Evolutionary conservation across 495 filamentous ascomycete genomes (phyloP), one percentile per base, ranked within the genome.

Genomic region (Penicillium psychrofluorescens): DNA sequence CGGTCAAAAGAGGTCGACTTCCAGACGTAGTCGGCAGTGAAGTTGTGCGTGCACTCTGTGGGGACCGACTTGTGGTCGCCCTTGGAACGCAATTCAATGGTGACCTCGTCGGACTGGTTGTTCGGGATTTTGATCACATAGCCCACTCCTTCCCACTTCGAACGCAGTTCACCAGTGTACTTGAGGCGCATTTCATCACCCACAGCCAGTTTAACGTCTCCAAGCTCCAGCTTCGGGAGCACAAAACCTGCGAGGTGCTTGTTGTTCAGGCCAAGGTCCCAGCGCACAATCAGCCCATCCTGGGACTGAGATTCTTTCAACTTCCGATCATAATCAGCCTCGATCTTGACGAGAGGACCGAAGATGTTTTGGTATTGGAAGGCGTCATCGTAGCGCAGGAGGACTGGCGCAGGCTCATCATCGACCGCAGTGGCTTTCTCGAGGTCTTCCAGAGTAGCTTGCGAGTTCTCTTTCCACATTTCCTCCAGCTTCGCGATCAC

Each of bases 101-200:
- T 92, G 39, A 99, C 92, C 59, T 99, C 94, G 54, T 99, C 94
- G 11, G 90, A 95, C 69, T 95, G 89, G 63, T 97, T 97, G 74
- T 99, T 97, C 7, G 92, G 92, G 48, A 99, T 97, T 68, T 99
- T 99, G 67, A 97, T 90, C 41, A 99, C 92, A 64, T 99, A 99
- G 41, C 92, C 92, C 22, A 99, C 94, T 15, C 92, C 92, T 58
- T 99, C 92, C 92, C 92, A 99, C 47, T 90, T 83, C 29, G 89
- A 75, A 14, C 94, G 88, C 35, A 99, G 74, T 65, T 97, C 92
- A 48, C 92, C 92, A 43, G 84, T 92, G 68, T 99, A 99, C 51
- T 94, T 87, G 41, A 99, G 69, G 7, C 92, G 84, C 92, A 99
- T 99, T 62, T 99, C 92, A 60, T 99, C 92, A 43, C 92, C 92